Evolutionary conservation across 2,329 filamentous ascomycete species (phyloP), one percentile per base, ranked within the genome.

Genomic region (Fusarium keratoplasticum): DNA sequence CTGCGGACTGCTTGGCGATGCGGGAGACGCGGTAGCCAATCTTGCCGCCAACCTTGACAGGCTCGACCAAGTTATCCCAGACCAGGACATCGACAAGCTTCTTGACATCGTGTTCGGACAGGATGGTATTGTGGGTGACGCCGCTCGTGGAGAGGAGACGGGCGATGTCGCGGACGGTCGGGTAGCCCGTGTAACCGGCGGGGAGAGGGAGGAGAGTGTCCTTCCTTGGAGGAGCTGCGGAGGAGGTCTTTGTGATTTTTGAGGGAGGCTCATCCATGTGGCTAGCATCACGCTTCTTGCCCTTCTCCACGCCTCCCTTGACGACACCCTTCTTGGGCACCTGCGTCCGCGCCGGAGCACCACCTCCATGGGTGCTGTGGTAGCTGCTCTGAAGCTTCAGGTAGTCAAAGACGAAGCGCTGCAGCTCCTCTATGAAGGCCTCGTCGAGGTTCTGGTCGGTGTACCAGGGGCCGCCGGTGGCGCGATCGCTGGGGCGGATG

Each of bases 381-480:
- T 92, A 92, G 83, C 94, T 95, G 78, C 93, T 96, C 78, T 91
- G 87, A 13, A 86, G 86, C 77, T 92, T 91, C 71, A 98, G 90
- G 70, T 91, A 92, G 73, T 92, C 90, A 76, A 94, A 93, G 61
- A 97, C 89, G 69, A 93, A 89, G 22, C 89, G 88, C 70, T 93
- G 90, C 59, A 98, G 87, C 47, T 91, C 90, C 66, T 94, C 91
- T 77, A 98, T 95, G 81, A 99, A 94, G 67, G 93, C 93, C 73
- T 94, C 92, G 83, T 99, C 96, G 14, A 98, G 89, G 74, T 95
- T 93, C 61, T 95, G 94, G 72, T 98, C 95, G 9, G 94, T 95
- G 82, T 96, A 98, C 94, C 96, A 99, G 10, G 95, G 93, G 2
- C 96, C 96, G 57, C 96, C 96, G 0, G 95, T 97, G 55, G 97